Evolutionary conservation across 495 filamentous ascomycete genomes (phyloP), one percentile per base, ranked within the genome.

Genomic region (Articulospora tetracladia): DNA sequence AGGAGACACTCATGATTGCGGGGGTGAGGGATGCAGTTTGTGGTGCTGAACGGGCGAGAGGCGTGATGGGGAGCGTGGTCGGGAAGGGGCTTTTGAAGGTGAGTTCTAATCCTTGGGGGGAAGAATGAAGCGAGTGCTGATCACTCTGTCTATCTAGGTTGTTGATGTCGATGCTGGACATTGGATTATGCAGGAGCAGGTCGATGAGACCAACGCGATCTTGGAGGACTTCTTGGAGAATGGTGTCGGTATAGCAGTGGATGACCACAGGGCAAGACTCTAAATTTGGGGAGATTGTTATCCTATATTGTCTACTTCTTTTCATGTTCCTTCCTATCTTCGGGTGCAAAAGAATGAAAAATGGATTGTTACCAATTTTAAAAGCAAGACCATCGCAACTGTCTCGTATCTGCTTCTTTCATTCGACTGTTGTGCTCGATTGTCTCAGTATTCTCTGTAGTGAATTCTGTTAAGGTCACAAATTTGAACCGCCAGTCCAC

Each of bases 141-240:
- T n/a, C n/a, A n/a, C n/a, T 39, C 10, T 25, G 22, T 50, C 3
- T 50, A 6, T n/a, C 24, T 26, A 52, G 26, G 49, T 59, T 26
- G 55, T 32, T n/a, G 36, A 60, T 46, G n/a, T 68, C 3, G 62
- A 60, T 11, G 55, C 59, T 4, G 55, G 51, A 3, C 66, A 68
- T 48, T 68, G 66, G 66, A 30, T 60, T 30, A 65, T 65, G 63
- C 51, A 65, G 11, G 62, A 68, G 55, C 30, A 54, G 30, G 3
- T 15, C 17, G 57, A 63, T 26, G 56, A 60, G 34, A 49, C 51
- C 3, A 65, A 65, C 39, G 24, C 22, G 46, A 34, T 63, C 3
- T 50, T 68, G 57, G 59, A 48, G 36, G 49, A 60, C 15, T 65
- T 65, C 28, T 61, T 65, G 3, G 47, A 56, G 47, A 30, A 24